Percentiles rank a stretch among this genome's conserved stretches.
phyloP scores from a whole-genome alignment of 768 basidiomycete species.

The Phylloporus arenicola region DNA sequence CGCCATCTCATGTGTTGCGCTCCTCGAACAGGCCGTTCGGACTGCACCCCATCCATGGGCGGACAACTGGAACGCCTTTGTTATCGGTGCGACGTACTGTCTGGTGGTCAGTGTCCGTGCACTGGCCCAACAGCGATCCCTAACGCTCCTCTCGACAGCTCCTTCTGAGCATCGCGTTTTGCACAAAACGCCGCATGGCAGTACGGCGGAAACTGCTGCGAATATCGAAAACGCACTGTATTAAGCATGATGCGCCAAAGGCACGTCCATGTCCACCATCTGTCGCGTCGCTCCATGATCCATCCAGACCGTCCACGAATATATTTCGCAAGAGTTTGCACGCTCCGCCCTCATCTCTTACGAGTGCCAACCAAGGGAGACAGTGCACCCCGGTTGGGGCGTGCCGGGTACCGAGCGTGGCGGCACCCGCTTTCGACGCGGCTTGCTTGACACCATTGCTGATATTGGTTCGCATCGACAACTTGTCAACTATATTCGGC shows the following conservation, averaged over 20 bases:
- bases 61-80: constrained; percentile 61
- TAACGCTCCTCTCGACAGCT: constrained; percentile 35
- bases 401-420: constrained; percentile 58
- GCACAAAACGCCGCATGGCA: constrained; percentile 62
- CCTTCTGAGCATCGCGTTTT: constrained; percentile 53
- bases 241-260: constrained; percentile 54
- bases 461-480: constrained; percentile 51
- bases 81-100: constrained; percentile 67
- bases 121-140: neutral
- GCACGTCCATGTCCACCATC: constrained; percentile 29
- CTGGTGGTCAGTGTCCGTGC: constrained; percentile 50
- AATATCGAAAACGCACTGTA: constrained; percentile 59
- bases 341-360: constrained; percentile 67
- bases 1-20: constrained; percentile 56
- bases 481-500: neutral
- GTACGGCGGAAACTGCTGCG: constrained; percentile 59
- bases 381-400: constrained; percentile 71
- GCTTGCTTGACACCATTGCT: constrained; percentile 65
- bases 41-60: constrained; percentile 54
- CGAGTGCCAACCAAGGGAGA: constrained; percentile 64
- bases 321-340: constrained; percentile 70
- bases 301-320: constrained; percentile 55
- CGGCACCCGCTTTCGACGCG: constrained; percentile 58
- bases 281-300: neutral
- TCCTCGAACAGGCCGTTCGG: constrained; percentile 69